Percentiles rank a stretch among this genome's conserved stretches.
These are phyloP conservation scores for Ganoderma resinaceum DNA, from an alignment of 1,284 basidiomycete species.

Conservation along the genomic window DNA sequence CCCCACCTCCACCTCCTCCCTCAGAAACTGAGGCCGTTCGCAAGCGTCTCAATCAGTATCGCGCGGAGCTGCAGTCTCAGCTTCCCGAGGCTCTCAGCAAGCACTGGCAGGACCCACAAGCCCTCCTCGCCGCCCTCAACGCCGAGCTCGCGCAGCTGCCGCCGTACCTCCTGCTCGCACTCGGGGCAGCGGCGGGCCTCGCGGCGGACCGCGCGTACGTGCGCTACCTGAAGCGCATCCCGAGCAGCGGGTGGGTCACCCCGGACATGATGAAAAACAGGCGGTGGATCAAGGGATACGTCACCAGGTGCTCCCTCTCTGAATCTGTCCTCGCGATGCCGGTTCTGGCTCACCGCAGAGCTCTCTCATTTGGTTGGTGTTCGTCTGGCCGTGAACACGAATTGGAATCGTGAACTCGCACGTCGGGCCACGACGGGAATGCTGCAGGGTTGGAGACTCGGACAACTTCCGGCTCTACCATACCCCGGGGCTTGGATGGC, in stretches of 20 bases:
- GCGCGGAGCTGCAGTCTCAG: neutral
- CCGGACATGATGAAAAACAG: conserved; percentile 60
- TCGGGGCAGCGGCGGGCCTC: conserved; percentile 37
- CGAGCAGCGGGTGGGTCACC: conserved; percentile 70
- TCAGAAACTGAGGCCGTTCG: too few species aligned
- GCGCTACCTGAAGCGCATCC: conserved; percentile 66
- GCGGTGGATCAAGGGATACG: conserved; percentile 74
- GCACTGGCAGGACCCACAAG: conserved; percentile 1
- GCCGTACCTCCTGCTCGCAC: conserved; percentile 33
- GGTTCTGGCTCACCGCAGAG: neutral
- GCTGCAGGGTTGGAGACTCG: conserved; percentile 77
- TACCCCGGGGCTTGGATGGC: conserved; percentile 78
- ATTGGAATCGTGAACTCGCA: neutral
- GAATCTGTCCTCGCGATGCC: neutral
- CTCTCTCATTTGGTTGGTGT: too few species aligned
- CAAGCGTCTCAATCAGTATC: neutral
- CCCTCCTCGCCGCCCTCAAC: conserved; percentile 11
- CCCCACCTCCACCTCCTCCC: neutral
- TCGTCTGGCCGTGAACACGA: neutral
- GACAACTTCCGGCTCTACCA: conserved; percentile 88
- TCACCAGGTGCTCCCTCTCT: conserved; percentile 62
- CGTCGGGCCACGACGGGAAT: too few species aligned
- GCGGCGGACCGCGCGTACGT: conserved; percentile 50
- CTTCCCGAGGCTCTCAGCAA: neutral
- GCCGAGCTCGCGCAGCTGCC: conserved; percentile 3